Base-by-base conservation (phyloP, 2,329 filamentous ascomycete species). In the Coleophoma eucalyptorum region DNA sequence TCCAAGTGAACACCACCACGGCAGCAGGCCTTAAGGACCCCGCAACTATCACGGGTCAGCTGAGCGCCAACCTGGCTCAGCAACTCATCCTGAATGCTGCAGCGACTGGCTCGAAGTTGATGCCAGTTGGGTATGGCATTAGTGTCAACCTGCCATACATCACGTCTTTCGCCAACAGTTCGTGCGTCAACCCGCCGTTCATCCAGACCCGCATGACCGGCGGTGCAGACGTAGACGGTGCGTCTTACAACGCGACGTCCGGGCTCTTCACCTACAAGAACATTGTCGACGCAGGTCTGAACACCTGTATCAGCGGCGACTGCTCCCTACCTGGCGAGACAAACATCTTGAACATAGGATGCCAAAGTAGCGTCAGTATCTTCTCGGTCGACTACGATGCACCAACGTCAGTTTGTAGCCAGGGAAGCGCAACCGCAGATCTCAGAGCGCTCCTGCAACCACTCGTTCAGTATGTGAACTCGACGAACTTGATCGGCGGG, bases 81-180 rank as follows among this genome's bases (percentile, higher is more conserved):
- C 63, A 72, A 20, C 66, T 79, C 38, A 71, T 75, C 51, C 57
- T 67, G 1, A 72, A 67, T 20, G 43, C 38, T 18, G 15, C n/a
- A 16, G 67, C 68, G 0, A 55, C 56, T 1, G 42, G 53, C 2
- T 65, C 62, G 11, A 55, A 67, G 49, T 54, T 66, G 4, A 61
- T 80, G 4, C 76, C 76, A 0, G 61, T 73, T 1, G 76, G 75
- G 2, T 79, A 79, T 51, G 75, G 76, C 18, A 60, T 76, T 34
- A 74, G 63, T 26, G 73, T 80, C 55, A 79, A 79, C 54, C 71
- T 73, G 18, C 76, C 75, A 2, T 60, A 63, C 2, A 65, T 79
- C 35, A 69, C 65, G 0, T 67, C 64, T 11, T 52, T 66, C 16
- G 62, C 54, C 15, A 66, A 74, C 43, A 60, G 67, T 43, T 64